Evolutionary conservation across 2,329 filamentous ascomycete genomes (phyloP).

Genomic region (Elsinoe necatrix): DNA sequence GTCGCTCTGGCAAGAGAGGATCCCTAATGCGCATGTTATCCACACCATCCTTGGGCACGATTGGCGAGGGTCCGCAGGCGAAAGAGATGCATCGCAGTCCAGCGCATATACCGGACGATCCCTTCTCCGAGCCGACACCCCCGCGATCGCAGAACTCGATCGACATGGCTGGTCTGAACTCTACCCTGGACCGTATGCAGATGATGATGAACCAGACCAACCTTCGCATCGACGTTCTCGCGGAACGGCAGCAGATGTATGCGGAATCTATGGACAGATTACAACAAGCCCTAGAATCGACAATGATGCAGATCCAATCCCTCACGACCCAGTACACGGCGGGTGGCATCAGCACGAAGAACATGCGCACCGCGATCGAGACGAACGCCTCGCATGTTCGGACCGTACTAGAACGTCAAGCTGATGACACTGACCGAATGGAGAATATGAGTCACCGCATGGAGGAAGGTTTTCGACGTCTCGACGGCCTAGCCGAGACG

Average conservation of each 20-base stretch:
- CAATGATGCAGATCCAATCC: constrained; percentile 10
- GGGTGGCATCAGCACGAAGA: constrained; percentile 13
- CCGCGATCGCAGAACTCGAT: constrained; percentile 5
- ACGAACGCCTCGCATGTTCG: constrained; percentile 13
- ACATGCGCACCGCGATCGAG: constrained; percentile 13
- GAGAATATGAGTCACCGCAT: constrained; percentile 7
- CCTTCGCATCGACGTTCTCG: constrained; percentile 5
- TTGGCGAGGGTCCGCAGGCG: constrained; percentile 11
- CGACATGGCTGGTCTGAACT: constrained; percentile 16
- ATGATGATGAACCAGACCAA: constrained; percentile 16
- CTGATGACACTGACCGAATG: background rate
- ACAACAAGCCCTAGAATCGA: constrained; percentile 7
- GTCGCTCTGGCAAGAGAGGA: background rate
- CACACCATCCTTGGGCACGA: constrained; percentile 17
- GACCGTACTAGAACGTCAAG: constrained; percentile 12
- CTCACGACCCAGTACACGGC: constrained; percentile 10
- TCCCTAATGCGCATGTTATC: constrained; percentile 15
- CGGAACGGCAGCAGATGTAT: constrained; percentile 8
- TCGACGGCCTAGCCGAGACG: constrained; percentile 1
- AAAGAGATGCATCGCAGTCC: background rate
- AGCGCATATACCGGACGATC: constrained; percentile 15
- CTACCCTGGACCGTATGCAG: constrained; percentile 13
- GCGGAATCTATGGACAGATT: constrained; percentile 12
- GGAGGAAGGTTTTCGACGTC: background rate
- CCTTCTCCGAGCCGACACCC: constrained; percentile 15